These are phyloP conservation scores for Rhododendron ovatum DNA, from an alignment of 148 eudicot genomes.

Conservation along the genomic window DNA sequence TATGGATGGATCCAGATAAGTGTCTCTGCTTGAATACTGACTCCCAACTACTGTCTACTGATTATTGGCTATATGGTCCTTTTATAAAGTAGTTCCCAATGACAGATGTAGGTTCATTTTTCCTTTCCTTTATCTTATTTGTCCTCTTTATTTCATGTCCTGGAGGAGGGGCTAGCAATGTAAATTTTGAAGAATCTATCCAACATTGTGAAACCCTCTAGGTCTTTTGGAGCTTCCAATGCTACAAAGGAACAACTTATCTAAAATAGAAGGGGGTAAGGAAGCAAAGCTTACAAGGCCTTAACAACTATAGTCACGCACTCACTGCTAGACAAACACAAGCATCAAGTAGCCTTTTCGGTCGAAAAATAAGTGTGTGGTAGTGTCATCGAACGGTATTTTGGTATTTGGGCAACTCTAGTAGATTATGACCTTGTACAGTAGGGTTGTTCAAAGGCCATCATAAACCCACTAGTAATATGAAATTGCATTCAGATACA, in stretches of 20 bases:
- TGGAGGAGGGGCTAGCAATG: neutral
- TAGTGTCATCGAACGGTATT: no score
- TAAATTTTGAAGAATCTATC: neutral
- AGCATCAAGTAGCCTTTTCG: no score
- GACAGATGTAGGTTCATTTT: neutral
- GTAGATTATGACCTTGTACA: no score
- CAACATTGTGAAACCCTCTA: neutral
- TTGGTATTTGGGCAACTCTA: no score
- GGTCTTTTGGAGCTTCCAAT: neutral
- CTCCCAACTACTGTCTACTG: neutral
- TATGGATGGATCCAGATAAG: neutral
- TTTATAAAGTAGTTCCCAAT: neutral
- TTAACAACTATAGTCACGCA: neutral
- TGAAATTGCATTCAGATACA: no score
- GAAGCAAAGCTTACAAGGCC: neutral
- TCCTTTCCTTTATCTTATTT: neutral
- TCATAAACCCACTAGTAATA: no score
- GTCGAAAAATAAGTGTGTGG: no score
- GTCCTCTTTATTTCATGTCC: neutral
- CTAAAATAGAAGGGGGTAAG: neutral
- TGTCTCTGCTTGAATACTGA: neutral
- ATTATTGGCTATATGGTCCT: neutral
- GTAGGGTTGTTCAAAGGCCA: no score
- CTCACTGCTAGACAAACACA: no score
- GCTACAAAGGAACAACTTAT: neutral